phyloP scores from a whole-genome alignment of 2,329 filamentous ascomycete genomes.

The Alternaria hordeiaustralica region DNA sequence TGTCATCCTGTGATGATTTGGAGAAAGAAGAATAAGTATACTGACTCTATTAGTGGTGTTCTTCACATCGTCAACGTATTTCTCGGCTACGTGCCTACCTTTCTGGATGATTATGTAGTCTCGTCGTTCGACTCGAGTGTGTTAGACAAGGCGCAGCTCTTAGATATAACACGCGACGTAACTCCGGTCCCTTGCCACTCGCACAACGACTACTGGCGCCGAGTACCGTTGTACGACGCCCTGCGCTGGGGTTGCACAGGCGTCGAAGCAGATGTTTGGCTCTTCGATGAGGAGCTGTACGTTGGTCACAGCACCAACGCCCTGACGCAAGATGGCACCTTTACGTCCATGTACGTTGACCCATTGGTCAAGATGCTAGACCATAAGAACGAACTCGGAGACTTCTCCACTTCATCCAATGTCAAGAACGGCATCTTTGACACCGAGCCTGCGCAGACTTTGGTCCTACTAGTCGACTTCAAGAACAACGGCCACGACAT shows the following conservation, averaged over 20 bases:
- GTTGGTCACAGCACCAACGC: slow-evolving; percentile 61
- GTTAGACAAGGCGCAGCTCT: slow-evolving; percentile 47
- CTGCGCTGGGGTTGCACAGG: slow-evolving; percentile 61
- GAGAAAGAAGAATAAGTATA: not conserved
- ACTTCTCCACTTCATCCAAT: slow-evolving; percentile 39
- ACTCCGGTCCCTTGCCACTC: slow-evolving; percentile 61
- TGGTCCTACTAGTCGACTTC: slow-evolving; percentile 62
- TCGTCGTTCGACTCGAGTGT: slow-evolving; percentile 52
- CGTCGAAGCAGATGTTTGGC: slow-evolving; percentile 66
- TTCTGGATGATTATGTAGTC: slow-evolving; percentile 46
- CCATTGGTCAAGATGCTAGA: slow-evolving; percentile 59
- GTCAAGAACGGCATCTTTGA: slow-evolving; percentile 59
- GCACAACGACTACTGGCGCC: slow-evolving; percentile 66
- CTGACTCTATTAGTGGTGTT: slow-evolving; percentile 47
- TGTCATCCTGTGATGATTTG: slow-evolving; percentile 1
- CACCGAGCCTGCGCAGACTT: slow-evolving; percentile 54
- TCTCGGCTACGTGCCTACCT: slow-evolving; percentile 44
- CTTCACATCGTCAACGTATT: slow-evolving; percentile 51
- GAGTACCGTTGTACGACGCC: slow-evolving; percentile 62
- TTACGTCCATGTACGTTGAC: slow-evolving; percentile 60
- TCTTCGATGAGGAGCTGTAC: slow-evolving; percentile 60
- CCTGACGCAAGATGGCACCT: slow-evolving; percentile 55
- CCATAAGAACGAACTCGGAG: slow-evolving; percentile 53
- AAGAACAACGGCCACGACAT: slow-evolving; percentile 49
- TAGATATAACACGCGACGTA: slow-evolving; percentile 59